Evolutionary conservation across 139 green algal genomes (phyloP), one percentile per base, ranked within the genome.

Genomic region (Chloropicon primus): DNA sequence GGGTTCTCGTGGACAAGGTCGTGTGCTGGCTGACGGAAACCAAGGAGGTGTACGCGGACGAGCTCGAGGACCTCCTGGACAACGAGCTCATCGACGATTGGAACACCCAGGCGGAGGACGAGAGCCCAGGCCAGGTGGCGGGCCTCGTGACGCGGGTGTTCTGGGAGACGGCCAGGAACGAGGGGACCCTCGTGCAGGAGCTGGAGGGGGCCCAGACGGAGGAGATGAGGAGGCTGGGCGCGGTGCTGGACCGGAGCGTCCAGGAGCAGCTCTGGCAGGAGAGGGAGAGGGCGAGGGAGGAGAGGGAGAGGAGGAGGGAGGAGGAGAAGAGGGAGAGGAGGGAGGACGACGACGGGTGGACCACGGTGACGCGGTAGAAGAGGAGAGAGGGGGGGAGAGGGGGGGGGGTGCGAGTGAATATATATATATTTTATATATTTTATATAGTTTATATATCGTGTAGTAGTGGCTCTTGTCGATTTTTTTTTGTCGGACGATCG

Each of bases 21-120:
- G 26, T 95, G 1, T n/a, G 88, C 1, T 97, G 92, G 91, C 96
- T 96, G 74, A 93, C 93, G 78, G 82, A 80, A 2, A 85, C 41
- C 5, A 62, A 62, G 41, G 89, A 92, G 77, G 87, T 91, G 74
- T 91, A 90, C 28, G 83, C 75, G 0, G 90, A 94, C 62, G 89
- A 93, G 53, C 84, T 96, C 53, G 90, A 94, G 78, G 82, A 90
- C 53, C 71, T 86, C 26, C 81, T 96, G 53, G 80, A 89, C 2
- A 85, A 89, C n/a, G 76, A 76, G 1, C 74, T 93, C 54, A 28
- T 85, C 26, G 53, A 88, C 24, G 91, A 94, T 54, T 96, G 94
- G 82, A 90, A 93, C 76, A 71, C 84, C 17, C 82, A 93, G 72
- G 79, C 80, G n/a, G 85, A 96, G 74, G 91, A 96, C 77, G 88